These are phyloP conservation scores for Carex sylvatica DNA, from an alignment of 202 grass and related monocot genomes.

Conservation along the genomic window DNA sequence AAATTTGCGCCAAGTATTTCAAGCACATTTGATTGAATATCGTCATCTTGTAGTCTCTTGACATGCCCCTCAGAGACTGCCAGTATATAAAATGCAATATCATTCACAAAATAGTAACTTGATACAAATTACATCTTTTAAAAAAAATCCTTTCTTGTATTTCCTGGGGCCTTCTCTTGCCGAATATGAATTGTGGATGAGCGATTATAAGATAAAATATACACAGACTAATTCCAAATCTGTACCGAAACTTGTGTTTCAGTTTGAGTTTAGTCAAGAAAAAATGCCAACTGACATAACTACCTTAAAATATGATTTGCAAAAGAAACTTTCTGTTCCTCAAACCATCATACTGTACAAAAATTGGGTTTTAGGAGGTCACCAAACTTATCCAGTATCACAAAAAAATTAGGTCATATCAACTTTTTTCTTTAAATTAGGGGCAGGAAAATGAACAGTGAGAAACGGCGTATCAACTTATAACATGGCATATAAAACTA, in stretches of 20 bases:
- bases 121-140: neutral
- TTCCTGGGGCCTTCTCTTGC: neutral
- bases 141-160: neutral
- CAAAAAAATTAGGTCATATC: neutral
- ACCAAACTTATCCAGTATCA: neutral
- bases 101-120: conserved; percentile 9
- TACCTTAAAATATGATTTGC: neutral
- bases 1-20: conserved; percentile 90
- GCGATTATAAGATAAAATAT: neutral
- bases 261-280: neutral
- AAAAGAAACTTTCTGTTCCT: neutral
- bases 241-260: neutral
- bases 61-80: conserved; percentile 82
- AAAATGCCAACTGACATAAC: neutral
- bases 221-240: neutral
- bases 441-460: neutral
- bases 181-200: neutral
- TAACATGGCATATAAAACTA: neutral
- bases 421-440: too few species aligned
- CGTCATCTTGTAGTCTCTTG: conserved; percentile 83
- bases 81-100: conserved; percentile 11
- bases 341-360: neutral
- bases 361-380: neutral
- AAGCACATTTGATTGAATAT: conserved; percentile 92
- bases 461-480: neutral